Base-by-base conservation (phyloP, 108 stramenopile species). In the Fistulifera solaris region DNA sequence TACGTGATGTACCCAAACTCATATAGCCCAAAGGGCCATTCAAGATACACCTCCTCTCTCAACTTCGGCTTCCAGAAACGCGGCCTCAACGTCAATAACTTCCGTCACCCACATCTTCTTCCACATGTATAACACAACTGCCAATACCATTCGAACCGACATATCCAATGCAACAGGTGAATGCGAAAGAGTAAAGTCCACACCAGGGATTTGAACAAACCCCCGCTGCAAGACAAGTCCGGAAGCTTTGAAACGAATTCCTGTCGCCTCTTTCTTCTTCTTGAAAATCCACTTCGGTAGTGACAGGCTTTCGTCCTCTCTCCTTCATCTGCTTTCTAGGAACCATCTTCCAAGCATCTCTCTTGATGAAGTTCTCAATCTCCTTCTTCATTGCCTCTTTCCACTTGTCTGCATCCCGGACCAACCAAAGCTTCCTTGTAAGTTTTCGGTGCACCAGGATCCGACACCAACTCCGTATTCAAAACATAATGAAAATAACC, bases 41-140 rank as follows among this genome's bases (percentile, higher is more conserved):
- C 54, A 2, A 56, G 23, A 22, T 56, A 56, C 19, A 45, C 21
- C 6, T 23, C 41, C 19, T 42, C 41, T 4, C 57, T 24, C 61
- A 56, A 12, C 6, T 45, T 26, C 16, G 35, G n/a, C 63, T 44
- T 63, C 27, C 5, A 64, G 46, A 47, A 64, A 64, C 11, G 63
- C 63, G 19, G 58, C 56, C 2, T 47, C 31, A 31, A 64, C 35
- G 38, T 64, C 63, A 28, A 62, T 42, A 15, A 61, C 56, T 14
- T 61, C 52, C 18, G 28, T 14, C 15, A 44, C 40, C 25, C 50
- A 54, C 12, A 54, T 52, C 2, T 5, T 19, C 13, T 62, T 40
- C 26, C 31, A 35, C 31, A 35, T 35, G 31, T 2, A 24, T 5
- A 55, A 40, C 22, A 23, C 27, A 22, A 22, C 6, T 11, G 7